Base-by-base conservation (phyloP, 306 rosid species). In the Pueraria montana region DNA sequence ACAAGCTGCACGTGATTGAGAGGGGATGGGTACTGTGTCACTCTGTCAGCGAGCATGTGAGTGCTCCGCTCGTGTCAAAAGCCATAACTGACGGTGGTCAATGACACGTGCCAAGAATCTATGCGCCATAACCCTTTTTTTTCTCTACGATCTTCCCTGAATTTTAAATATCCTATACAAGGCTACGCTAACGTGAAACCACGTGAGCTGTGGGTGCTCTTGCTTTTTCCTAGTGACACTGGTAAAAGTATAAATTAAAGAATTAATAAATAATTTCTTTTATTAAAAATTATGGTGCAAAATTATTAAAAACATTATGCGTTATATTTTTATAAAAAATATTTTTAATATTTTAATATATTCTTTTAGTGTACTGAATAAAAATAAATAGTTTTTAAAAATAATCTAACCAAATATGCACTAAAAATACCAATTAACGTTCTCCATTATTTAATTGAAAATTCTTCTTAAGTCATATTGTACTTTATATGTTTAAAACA, bases 21-120 rank as follows among this genome's bases (percentile, higher is more conserved):
- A 66, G 11, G 82, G 85, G 62, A 72, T 64, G 81, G 82, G 53
- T 67, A 23, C 49, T 4, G 64, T 23, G 76, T 42, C 27, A 75
- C 27, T 48, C 80, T 94, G 91, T 94, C 94, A 94, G 92, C 68
- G 1, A 45, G 46, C 97, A 90, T 89, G 94, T 94, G 97, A 82
- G 86, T 77, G 91, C 78, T 16, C 58, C 20, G 82, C 91, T 86
- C 87, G 88, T 88, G 93, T 84, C 85, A 75, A 86, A 82, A 88
- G 88, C 88, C 91, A 62, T 49, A 86, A 80, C 84, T 2, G 91
- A 72, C 94, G 94, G 95, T 92, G 91, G 88, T 89, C 91, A 90
- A 86, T 82, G 81, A 64, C 83, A 91, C 92, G 92, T 85, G 95
- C 69, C 92, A 17, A 46, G 8, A 67, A 83, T 76, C 80, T 56